Conservation (phyloP, 768 basidiomycete genomes). For the Agrocybe pediades region DNA sequence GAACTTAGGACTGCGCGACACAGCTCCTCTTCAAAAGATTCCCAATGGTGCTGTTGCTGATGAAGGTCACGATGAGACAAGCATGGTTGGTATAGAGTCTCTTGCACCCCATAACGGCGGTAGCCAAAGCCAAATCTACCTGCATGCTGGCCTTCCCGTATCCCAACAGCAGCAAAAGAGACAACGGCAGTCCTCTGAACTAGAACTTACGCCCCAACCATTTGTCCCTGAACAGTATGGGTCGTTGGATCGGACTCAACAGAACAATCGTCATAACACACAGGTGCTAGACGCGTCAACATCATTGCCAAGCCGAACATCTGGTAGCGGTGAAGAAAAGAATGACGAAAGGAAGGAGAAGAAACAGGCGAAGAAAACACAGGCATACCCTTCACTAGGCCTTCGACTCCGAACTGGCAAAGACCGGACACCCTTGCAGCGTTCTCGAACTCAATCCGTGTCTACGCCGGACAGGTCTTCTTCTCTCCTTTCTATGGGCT, state of each 20-base stretch:
- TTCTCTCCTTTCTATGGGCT: slow-evolving; percentile 13
- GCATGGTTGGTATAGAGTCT: slow-evolving; percentile 8
- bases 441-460: slow-evolving; percentile 5
- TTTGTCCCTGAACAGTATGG: too few relatives aligned
- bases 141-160: slow-evolving; percentile 1
- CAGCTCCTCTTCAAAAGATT: too few relatives aligned
- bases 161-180: slow-evolving; percentile 12
- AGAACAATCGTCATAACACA: too few relatives aligned
- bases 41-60: neutral
- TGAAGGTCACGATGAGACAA: slow-evolving; percentile 1
- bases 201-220: too few relatives aligned
- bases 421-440: slow-evolving; percentile 25
- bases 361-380: slow-evolving; percentile 41
- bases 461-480: slow-evolving; percentile 2
- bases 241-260: too few relatives aligned
- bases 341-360: slow-evolving; percentile 28
- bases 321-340: neutral
- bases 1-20: too few relatives aligned
- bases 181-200: too few relatives aligned
- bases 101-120: neutral
- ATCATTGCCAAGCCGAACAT: neutral
- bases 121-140: slow-evolving; percentile 4
- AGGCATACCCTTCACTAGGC: slow-evolving; percentile 43
- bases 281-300: too few relatives aligned
- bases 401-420: slow-evolving; percentile 44